phyloP scores from a whole-genome alignment of 768 basidiomycete genomes.

The Pleurotus giganteus region DNA sequence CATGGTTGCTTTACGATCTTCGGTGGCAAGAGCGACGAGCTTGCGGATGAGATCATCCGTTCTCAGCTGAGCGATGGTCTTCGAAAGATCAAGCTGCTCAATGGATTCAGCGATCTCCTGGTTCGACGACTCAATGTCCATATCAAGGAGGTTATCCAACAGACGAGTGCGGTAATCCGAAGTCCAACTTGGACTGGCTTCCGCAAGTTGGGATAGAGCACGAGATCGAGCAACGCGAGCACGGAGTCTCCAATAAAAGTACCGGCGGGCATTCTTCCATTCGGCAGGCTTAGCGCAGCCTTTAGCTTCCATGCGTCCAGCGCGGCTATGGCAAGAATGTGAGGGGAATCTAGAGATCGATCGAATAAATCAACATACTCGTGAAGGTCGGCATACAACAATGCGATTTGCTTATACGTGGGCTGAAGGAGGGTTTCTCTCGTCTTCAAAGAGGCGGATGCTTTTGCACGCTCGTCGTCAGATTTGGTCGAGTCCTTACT shows the following conservation, averaged over 20 bases:
- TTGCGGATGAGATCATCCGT: constrained; percentile 66
- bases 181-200: constrained; percentile 70
- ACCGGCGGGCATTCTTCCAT: constrained; percentile 87
- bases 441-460: constrained; percentile 63
- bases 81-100: constrained; percentile 67
- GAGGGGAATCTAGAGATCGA: constrained; percentile 7
- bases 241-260: constrained; percentile 93
- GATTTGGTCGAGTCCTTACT: constrained; percentile 74
- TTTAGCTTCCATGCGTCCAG: constrained; percentile 97
- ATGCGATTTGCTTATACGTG: constrained; percentile 90
- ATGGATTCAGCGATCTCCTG: constrained; percentile 60
- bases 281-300: constrained; percentile 84
- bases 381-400: constrained; percentile 95
- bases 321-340: constrained; percentile 54
- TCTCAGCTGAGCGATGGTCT: constrained; percentile 61
- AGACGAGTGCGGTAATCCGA: constrained; percentile 65
- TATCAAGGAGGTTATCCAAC: constrained; percentile 58
- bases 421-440: constrained; percentile 83
- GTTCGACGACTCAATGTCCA: constrained; percentile 51
- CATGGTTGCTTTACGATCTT: constrained; percentile 75
- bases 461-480: constrained; percentile 70
- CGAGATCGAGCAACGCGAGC: constrained; percentile 72
- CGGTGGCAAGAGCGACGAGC: constrained; percentile 65
- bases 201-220: constrained; percentile 60
- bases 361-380: constrained; percentile 58